Evolutionary conservation across 78 protist genomes (phyloP).

Genomic region (Dictyostelium intermedium): DNA sequence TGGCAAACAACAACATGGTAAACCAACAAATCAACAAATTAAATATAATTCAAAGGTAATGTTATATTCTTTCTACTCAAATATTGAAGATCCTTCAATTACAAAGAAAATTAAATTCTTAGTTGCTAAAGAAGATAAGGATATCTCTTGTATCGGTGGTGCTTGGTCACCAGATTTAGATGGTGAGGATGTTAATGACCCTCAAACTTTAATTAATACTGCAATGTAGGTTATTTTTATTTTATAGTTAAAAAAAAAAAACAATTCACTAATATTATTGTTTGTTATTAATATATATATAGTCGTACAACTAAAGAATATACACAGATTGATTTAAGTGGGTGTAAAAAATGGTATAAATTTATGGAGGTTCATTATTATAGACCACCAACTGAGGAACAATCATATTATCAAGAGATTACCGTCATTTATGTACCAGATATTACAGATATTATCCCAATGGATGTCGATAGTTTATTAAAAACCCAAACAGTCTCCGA

Average conservation of each 20-base stretch:
- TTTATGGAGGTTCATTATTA: constrained; percentile 70
- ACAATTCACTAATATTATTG: neutral
- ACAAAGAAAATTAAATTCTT: constrained; percentile 38
- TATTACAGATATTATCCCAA: constrained; percentile 31
- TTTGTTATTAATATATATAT: neutral
- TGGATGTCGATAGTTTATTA: neutral
- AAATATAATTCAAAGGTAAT: constrained; percentile 68
- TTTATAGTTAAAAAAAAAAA: too few species aligned
- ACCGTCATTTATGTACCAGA: constrained; percentile 67
- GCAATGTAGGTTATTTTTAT: constrained; percentile 20
- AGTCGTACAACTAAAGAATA: constrained; percentile 68
- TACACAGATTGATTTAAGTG: constrained; percentile 45
- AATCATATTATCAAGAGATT: constrained; percentile 23
- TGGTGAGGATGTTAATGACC: constrained; percentile 45
- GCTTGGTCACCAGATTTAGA: constrained; percentile 28
- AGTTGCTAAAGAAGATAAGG: constrained; percentile 50
- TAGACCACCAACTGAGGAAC: constrained; percentile 54
- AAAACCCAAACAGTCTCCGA: neutral
- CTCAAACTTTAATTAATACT: constrained; percentile 66
- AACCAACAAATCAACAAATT: neutral
- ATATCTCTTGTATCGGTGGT: constrained; percentile 64
- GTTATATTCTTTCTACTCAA: neutral
- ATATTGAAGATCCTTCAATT: neutral
- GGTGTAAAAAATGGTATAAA: constrained; percentile 30
- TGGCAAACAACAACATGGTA: neutral